Base-by-base conservation (phyloP, 1,139 yeast species). In the Chernovozyma sophiae-reginae region DNA sequence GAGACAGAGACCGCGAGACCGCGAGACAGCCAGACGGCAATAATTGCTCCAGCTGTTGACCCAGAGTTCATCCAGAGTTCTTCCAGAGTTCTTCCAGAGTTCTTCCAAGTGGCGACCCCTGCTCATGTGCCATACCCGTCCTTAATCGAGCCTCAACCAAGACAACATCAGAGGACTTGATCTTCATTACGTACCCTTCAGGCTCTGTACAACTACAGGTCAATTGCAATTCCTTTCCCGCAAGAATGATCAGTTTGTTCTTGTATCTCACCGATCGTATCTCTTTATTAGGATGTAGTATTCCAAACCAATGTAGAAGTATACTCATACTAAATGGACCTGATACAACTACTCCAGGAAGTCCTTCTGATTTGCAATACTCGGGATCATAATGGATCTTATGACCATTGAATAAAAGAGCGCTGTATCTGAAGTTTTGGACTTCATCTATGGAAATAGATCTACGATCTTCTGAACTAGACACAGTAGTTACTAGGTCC, bases 381-480 rank as follows among this genome's bases (percentile, higher is more conserved):
- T 47, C 48, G 2, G 59, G 58, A 51, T 86, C 86, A 53, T 78
- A 78, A 56, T 92, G 98, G 31, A 92, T 86, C 40, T 74, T 72
- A 56, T 92, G 98, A 4, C 92, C 69, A 53, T 92, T 92, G 60
- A 79, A 79, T 0, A 94, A 81, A 39, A 90, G 58, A 25, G 84
- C 81, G 31, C 92, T 80, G 58, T 79, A 86, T 42, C 87, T 65
- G 48, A 81, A 66, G 20, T 37, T 37, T 15, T 34, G 28, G 32
- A 28, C 28, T 7, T 28, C 18, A 28, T 33, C 23, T 17, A 31
- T 15, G 13, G 4, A 16, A 19, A 20, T 18, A 12, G 17, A 14
- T 6, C 11, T 6, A 12, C 11, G 6, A 12, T 6, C 11, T 6
- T 11, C 17, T 6, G 15, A 13, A 16, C 12, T 12, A 11, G 29